phyloP scores from a whole-genome alignment of 352 stramenopile genomes.

The Phytophthora megakarya region DNA sequence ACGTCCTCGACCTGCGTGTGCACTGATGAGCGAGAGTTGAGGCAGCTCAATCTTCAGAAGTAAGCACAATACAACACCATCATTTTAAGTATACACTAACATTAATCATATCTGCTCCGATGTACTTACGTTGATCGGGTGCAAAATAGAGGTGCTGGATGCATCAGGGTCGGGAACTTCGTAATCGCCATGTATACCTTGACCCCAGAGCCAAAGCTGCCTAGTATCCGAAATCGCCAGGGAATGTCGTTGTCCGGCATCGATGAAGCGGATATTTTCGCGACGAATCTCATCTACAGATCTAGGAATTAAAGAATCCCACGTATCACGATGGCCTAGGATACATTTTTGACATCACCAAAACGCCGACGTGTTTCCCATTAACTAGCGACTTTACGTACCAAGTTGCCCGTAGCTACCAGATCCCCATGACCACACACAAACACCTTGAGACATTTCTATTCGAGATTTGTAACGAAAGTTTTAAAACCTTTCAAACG shows the following conservation, averaged over 20 bases:
- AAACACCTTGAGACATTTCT: constrained; percentile 64
- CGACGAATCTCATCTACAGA: constrained; percentile 71
- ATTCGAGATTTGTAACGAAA: not conserved
- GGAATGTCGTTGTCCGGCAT: constrained; percentile 72
- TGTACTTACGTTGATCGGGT: constrained; percentile 50
- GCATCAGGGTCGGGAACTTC: constrained; percentile 46
- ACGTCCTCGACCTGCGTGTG: constrained; percentile 56
- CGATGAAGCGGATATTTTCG: constrained; percentile 62
- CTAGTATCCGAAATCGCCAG: constrained; percentile 65
- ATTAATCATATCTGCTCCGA: too few relatives aligned
- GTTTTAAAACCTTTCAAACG: not conserved
- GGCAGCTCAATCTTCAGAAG: constrained; percentile 50
- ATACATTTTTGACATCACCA: not conserved
- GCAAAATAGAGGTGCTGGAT: constrained; percentile 55
- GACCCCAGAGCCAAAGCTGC: constrained; percentile 77
- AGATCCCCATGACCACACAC: constrained; percentile 76
- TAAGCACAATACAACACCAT: too few relatives aligned
- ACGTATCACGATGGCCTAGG: constrained; percentile 75
- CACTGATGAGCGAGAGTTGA: constrained; percentile 58
- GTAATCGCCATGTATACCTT: constrained; percentile 65
- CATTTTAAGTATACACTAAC: too few relatives aligned
- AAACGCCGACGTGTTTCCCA: not conserved
- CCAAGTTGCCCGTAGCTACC: constrained; percentile 71
- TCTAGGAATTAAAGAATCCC: constrained; percentile 59
- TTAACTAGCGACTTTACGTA: constrained; percentile 17